phyloP scores from a whole-genome alignment of 2,329 filamentous ascomycete species.

The Colletotrichum sp. region DNA sequence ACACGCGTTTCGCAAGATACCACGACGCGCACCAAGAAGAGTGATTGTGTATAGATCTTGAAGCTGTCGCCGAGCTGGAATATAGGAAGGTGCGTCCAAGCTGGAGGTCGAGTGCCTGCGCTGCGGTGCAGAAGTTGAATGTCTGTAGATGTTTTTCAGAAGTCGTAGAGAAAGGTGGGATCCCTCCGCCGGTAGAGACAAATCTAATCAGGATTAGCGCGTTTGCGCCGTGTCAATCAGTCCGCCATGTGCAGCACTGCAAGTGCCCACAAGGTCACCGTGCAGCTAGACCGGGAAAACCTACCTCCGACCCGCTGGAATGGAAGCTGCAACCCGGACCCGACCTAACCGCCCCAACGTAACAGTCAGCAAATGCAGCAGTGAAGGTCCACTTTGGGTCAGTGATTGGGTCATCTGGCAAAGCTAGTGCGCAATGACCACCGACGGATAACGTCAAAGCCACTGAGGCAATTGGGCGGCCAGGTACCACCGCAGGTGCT shows the following conservation, averaged over 20 bases:
- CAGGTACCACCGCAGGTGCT: neutral
- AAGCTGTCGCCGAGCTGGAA: neutral
- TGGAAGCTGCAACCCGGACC: too few relatives aligned
- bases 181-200: slow-evolving; percentile 15
- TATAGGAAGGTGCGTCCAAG: neutral
- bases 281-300: neutral
- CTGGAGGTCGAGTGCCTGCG: neutral
- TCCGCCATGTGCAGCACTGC: neutral
- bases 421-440: slow-evolving; percentile 11
- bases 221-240: slow-evolving; percentile 15
- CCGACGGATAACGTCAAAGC: slow-evolving; percentile 19
- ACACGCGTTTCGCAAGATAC: slow-evolving; percentile 48
- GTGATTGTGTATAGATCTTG: slow-evolving; percentile 11
- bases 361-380: neutral
- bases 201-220: slow-evolving; percentile 19
- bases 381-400: neutral
- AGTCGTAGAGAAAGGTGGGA: slow-evolving; percentile 22
- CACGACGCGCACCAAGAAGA: neutral
- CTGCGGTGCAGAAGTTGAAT: neutral
- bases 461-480: neutral
- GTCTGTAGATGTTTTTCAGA: slow-evolving; percentile 20
- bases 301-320: neutral
- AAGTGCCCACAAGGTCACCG: neutral
- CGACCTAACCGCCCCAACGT: neutral
- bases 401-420: slow-evolving; percentile 1